Evolutionary conservation across 768 basidiomycete genomes (phyloP).

Genomic region (Myochromella boudieri): DNA sequence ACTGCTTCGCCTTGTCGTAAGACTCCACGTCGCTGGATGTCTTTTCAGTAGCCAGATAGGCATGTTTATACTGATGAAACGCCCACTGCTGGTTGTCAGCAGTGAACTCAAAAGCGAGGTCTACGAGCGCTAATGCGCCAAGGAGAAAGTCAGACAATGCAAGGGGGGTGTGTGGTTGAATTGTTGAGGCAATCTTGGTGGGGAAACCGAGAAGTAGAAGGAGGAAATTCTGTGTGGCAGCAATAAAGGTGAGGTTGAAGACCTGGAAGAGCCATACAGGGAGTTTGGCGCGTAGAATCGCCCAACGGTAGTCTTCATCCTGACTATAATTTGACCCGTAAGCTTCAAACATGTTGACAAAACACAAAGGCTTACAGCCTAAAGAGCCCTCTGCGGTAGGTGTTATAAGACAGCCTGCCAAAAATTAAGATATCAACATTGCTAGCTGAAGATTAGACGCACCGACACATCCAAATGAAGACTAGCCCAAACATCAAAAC

Average conservation of each 20-base stretch:
- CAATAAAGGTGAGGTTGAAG: constrained; percentile 64
- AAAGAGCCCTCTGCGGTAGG: constrained; percentile 82
- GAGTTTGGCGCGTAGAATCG: constrained; percentile 60
- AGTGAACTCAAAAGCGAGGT: constrained; percentile 71
- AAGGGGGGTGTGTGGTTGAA: constrained; percentile 54
- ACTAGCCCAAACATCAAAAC: constrained; percentile 72
- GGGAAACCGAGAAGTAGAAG: constrained; percentile 73
- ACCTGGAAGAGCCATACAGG: constrained; percentile 45
- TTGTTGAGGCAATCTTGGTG: constrained; percentile 49
- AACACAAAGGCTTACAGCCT: constrained; percentile 45
- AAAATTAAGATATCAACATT: constrained; percentile 11
- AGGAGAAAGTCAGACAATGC: constrained; percentile 63
- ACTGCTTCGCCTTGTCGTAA: constrained; percentile 50
- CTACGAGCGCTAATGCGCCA: constrained; percentile 52
- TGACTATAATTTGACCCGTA: constrained; percentile 39
- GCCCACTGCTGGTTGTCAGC: constrained; percentile 93
- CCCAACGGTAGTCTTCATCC: constrained; percentile 95
- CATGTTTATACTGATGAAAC: constrained; percentile 78
- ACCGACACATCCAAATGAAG: constrained; percentile 67
- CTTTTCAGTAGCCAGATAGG: constrained; percentile 31
- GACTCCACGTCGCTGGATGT: constrained; percentile 30
- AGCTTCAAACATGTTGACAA: background rate
- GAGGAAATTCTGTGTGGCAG: constrained; percentile 77
- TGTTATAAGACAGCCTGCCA: constrained; percentile 72
- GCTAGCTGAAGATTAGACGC: constrained; percentile 17